Percentiles rank a stretch among this genome's conserved stretches.
phyloP scores from a whole-genome alignment of 2,329 filamentous ascomycete species.

The Alternaria angustiovoidea region DNA sequence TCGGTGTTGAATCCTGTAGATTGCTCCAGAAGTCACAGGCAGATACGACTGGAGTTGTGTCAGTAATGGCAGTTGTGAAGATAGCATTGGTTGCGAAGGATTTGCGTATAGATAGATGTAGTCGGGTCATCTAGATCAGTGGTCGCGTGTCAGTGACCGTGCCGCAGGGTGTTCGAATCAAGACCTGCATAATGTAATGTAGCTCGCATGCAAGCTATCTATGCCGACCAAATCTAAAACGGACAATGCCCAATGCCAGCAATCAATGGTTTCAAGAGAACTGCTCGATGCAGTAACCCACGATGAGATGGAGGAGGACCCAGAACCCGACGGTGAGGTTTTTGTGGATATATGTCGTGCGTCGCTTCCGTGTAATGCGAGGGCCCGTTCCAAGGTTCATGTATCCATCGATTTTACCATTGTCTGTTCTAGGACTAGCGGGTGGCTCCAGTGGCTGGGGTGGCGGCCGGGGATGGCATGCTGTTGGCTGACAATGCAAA shows the following conservation, averaged over 20 bases:
- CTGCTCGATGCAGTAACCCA: slow-evolving; percentile 4
- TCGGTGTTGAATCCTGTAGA: not conserved
- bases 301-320: not conserved
- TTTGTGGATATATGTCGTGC: not conserved
- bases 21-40: not conserved
- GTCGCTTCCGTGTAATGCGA: not conserved
- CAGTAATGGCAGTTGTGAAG: not conserved
- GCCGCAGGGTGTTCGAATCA: not conserved
- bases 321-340: not conserved
- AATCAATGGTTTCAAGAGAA: not conserved
- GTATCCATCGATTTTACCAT: slow-evolving; percentile 4
- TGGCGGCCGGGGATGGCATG: not conserved
- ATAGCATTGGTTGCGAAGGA: not conserved
- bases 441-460: not conserved
- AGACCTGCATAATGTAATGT: not conserved
- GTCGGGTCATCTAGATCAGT: not conserved
- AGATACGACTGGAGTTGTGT: not conserved
- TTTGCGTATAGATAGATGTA: not conserved
- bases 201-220: not conserved
- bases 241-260: slow-evolving; percentile 3
- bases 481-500: not conserved
- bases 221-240: slow-evolving; percentile 3
- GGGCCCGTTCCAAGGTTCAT: not conserved
- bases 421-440: slow-evolving; percentile 15
- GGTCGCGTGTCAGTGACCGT: not conserved